Base-by-base conservation (phyloP, 164 flowering plant species). In the Taxillus chinensis region DNA sequence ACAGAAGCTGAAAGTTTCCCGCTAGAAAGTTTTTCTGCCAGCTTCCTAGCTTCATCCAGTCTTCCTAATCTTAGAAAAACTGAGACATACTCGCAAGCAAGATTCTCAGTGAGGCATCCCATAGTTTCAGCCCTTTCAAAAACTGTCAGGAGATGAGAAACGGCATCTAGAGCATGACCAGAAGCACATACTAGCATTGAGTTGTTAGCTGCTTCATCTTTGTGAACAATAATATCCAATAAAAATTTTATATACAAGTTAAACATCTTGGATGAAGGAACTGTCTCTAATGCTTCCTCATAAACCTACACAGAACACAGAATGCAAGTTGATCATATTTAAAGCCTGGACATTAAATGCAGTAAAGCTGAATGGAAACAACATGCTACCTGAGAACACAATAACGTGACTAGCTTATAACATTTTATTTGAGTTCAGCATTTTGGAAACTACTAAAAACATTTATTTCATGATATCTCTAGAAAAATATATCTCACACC, bases 81-180 rank as follows among this genome's bases (percentile, higher is more conserved):
- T 40, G 83, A 82, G 39, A 89, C 63, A 74, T 89, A 74, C 57
- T 83, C 75, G 71, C 79, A 79, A 49, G 96, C 96, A 82, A 93
- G 92, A 70, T 84, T 96, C 65, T 82, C 92, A 3, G 78, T 74
- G 17, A 93, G 57, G 76, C 78, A 83, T 15, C 89, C 91, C 73
- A 79, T 66, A 60, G 71, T 65, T 68, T 82, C 86, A 60, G 96
- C 92, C 61, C 74, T 86, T 68, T 85, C 88, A 80, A 69, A 89
- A 14, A 81, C 84, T 41, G 3, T 71, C 70, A 83, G 48, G 45
- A 88, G 72, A 63, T 74, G 77, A 39, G 90, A 74, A 50, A 67
- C 66, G 57, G 64, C 73, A 40, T 75, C 77, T 54, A 42, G 62
- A 45, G 52, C 46, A 59, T 69, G 50, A 39, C 38, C 61, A n/a